Evolutionary conservation across 257 asterid genomes (phyloP).

Genomic region (Leonotis leonurus): DNA sequence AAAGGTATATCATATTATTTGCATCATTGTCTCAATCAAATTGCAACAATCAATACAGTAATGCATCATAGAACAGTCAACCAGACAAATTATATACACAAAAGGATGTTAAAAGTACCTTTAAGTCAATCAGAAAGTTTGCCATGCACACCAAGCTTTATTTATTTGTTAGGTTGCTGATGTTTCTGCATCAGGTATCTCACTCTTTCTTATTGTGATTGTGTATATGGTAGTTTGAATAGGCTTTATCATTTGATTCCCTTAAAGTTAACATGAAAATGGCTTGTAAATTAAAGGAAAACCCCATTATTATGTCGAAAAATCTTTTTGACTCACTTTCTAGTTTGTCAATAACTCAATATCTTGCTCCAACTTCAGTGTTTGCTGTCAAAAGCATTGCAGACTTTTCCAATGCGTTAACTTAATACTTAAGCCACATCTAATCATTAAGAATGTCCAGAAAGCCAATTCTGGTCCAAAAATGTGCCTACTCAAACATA

Average conservation of each 20-base stretch:
- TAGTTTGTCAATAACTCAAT: background rate
- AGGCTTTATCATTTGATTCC: no score
- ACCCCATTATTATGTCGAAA: background rate
- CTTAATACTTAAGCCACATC: background rate
- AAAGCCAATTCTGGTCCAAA: no score
- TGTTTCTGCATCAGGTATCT: background rate
- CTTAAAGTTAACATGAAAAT: no score
- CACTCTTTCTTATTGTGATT: background rate
- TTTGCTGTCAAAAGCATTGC: background rate
- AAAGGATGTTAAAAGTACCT: background rate
- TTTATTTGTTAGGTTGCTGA: background rate
- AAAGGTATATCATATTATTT: background rate
- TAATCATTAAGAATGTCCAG: background rate
- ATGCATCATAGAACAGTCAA: background rate
- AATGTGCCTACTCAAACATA: no score
- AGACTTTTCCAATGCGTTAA: background rate
- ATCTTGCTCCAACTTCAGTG: background rate
- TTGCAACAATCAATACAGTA: background rate
- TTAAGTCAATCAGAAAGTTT: background rate
- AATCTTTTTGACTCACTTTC: background rate
- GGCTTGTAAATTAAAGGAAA: no score
- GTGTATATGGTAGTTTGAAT: no score
- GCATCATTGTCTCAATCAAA: background rate
- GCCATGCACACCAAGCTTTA: background rate
- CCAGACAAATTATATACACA: background rate